A percentile compares a stretch with the other conserved stretches of the same genome.
phyloP scores from a whole-genome alignment of 148 eudicot genomes.

The Tetragonia tetragonoides region DNA sequence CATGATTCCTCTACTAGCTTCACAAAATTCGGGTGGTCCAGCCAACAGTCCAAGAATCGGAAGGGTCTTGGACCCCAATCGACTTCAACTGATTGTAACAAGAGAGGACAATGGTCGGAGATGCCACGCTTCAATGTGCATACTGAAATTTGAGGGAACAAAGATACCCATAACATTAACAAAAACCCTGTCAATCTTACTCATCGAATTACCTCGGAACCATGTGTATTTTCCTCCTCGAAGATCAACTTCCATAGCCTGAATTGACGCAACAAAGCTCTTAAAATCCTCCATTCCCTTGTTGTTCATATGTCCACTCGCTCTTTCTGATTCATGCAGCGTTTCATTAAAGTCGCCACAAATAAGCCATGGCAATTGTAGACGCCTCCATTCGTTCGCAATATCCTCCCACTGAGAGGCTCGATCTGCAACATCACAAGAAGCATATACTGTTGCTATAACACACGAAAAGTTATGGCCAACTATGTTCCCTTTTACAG shows the following conservation, averaged over 20 bases:
- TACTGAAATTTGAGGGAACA: background rate
- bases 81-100: background rate
- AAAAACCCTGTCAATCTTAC: background rate
- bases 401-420: no score
- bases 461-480: no score
- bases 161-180: background rate
- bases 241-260: background rate
- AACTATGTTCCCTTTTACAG: no score
- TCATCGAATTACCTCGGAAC: background rate
- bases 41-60: background rate
- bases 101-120: background rate
- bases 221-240: background rate
- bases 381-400: no score
- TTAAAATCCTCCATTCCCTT: no score
- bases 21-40: background rate
- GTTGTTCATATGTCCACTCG: no score
- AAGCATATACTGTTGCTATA: no score
- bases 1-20: background rate
- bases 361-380: no score
- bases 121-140: background rate
- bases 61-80: background rate
- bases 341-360: no score
- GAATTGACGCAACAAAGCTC: background rate
- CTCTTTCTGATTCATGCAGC: no score
- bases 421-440: no score